Percentiles rank a stretch among this genome's conserved stretches.
Conservation (phyloP, 2,329 filamentous ascomycete species). For the Colletotrichum horii region DNA sequence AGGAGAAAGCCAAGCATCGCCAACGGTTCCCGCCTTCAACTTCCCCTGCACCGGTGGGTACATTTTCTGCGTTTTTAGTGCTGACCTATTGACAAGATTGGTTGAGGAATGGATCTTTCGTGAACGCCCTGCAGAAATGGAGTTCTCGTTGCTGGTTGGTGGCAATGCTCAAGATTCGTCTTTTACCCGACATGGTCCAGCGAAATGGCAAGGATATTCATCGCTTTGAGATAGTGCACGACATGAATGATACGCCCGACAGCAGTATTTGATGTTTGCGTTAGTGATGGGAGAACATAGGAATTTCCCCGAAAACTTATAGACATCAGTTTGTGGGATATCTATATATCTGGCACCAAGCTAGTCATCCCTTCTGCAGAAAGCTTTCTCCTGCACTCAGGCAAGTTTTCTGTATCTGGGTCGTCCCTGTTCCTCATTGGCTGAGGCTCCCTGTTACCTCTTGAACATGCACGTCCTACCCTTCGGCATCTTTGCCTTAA, state of each 20-base stretch:
- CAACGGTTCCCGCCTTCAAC: neutral
- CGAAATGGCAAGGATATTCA: neutral
- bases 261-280: neutral
- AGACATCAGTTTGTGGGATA: neutral
- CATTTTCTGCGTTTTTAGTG: neutral
- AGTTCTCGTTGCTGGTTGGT: neutral
- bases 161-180: neutral
- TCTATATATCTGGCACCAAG: constrained; percentile 2
- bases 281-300: neutral
- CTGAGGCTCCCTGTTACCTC: neutral
- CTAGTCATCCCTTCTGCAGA: neutral
- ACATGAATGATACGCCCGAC: neutral
- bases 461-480: neutral
- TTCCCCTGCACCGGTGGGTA: neutral
- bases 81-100: neutral
- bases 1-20: neutral
- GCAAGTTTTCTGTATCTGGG: constrained; percentile 29
- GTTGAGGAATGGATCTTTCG: neutral
- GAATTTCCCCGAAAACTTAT: neutral
- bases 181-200: neutral
- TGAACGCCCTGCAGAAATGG: neutral
- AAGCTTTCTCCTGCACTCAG: neutral
- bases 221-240: neutral
- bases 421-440: constrained; percentile 36
- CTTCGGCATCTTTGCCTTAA: constrained; percentile 23